Base-by-base conservation (phyloP, 2,329 filamentous ascomycete genomes). In the Botrytis paeoniae region DNA sequence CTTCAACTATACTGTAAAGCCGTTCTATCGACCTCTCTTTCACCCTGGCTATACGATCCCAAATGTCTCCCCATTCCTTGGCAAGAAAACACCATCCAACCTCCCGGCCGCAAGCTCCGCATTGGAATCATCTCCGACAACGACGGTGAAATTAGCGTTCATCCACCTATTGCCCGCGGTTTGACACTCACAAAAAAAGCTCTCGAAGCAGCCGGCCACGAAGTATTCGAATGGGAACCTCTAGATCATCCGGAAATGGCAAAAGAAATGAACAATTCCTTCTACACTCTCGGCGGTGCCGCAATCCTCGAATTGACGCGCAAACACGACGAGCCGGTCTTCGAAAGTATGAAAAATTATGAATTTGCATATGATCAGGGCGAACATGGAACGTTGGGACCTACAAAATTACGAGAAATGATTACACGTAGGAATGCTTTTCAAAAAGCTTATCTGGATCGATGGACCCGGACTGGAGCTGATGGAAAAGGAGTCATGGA, bases 381-480 rank as follows among this genome's bases (percentile, higher is more conserved):
- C 1, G 80, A 80, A 63, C 69, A 75, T 61, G 78, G 75, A 14
- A 78, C 77, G 1, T 72, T 81, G 0, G 78, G 78, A 4, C 78
- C 79, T 0, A 78, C 79, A 14, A 78, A 77, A 54, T 65, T 81
- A 72, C 73, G 80, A 66, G 77, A 79, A 70, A 81, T 81, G 79
- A 80, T 80, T 39, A 74, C 73, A 8, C 74, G 74, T 54, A 77
- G 81, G 72, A 82, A 82, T 76, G 75, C 74, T 69, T 79, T 75
- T 29, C 81, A 82, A 71, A 82, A 83, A 69, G 75, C 74, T 18
- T 83, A 82, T 74, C 70, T 82, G 32, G 82, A 83, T 77, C 73
- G 74, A 8, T 83, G 82, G 82, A 80, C 78, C 35, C 78, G 77
- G 14, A 81, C 81, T 1, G 81, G 70, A 3, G 54, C 18, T 2